Base-by-base conservation (phyloP, 2,329 filamentous ascomycete species). In the Pyricularia sp. region DNA sequence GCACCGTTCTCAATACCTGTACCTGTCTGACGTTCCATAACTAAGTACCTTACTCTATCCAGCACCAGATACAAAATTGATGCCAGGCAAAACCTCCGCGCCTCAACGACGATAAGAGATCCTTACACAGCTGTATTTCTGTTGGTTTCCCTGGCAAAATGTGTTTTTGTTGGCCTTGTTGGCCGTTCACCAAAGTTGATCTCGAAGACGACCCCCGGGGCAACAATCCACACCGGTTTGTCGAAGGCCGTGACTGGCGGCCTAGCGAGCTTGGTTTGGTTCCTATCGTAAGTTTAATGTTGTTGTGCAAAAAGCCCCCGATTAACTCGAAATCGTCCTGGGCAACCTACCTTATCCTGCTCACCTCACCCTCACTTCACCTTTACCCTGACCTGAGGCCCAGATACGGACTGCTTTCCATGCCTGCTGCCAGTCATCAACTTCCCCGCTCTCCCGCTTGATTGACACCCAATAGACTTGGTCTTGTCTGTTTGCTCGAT, bases 141-240 rank as follows among this genome's bases (percentile, higher is more conserved):
- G 16, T n/a, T 13, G 33, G 2, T 49, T 49, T 49, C 3, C 6
- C 12, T 60, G 57, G n/a, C 53, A 57, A 57, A n/a, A 64, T 64
- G 63, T 64, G 63, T 55, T 55, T 55, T 33, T 53, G 63, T 22
- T 85, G 82, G 69, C 77, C 79, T 5, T 82, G 80, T 70, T 83
- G 82, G 72, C 77, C 81, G 0, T 71, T 68, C 59, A 65, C 67
- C 28, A 67, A 68, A 60, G 64, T 70, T 55, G 65, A 66, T n/a
- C 66, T 71, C 62, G 69, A 71, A 31, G 68, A 69, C 33, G 69
- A 69, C 16, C 69, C 64, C 31, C 60, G 61, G 28, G 63, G 63
- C 49, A 64, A 60, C 31, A 60, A 64, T 33, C 63, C 63, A 19
- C 60, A 64, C 31, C 28, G 63, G 8, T 64, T 64, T 33, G 31